Percentiles rank a stretch among this genome's conserved stretches.
phyloP scores from a whole-genome alignment of 108 stramenopile species.

The Discostella stelligeroides region DNA sequence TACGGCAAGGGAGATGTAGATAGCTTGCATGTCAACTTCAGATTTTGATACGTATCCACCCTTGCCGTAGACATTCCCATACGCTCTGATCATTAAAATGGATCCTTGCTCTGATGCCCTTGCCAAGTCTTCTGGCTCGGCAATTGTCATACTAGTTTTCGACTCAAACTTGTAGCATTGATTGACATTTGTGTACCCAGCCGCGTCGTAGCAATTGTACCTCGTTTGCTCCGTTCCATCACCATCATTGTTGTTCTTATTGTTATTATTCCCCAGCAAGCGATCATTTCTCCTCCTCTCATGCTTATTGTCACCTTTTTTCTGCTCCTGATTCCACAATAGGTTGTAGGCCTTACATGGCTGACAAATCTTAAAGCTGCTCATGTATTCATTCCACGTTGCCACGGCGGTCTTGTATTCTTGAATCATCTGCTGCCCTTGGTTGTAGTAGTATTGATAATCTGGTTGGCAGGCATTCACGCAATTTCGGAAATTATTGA shows the following conservation, averaged over 20 bases:
- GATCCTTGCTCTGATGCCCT: conserved; percentile 31
- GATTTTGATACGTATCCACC: too few relatives aligned
- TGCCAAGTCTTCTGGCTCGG: conserved; percentile 12
- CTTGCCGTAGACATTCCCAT: conserved; percentile 17
- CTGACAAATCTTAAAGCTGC: conserved; percentile 38
- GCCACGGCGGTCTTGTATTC: too few relatives aligned
- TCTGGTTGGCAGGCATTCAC: too few relatives aligned
- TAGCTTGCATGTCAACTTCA: too few relatives aligned
- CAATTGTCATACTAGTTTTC: conserved; percentile 20
- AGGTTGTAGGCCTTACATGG: conserved; percentile 42
- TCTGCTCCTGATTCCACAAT: neutral
- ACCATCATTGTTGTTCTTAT: conserved; percentile 33
- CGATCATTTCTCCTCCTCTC: conserved; percentile 9
- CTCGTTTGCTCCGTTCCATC: conserved; percentile 22
- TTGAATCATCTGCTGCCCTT: too few relatives aligned
- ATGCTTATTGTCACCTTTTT: neutral
- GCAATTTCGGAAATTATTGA: too few relatives aligned
- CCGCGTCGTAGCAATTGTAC: conserved; percentile 45
- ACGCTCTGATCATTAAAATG: conserved; percentile 21
- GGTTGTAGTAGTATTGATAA: too few relatives aligned
- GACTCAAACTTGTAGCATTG: conserved; percentile 48
- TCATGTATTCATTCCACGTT: conserved; percentile 39
- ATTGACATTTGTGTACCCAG: conserved; percentile 38
- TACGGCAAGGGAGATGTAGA: too few relatives aligned
- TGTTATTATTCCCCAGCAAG: too few relatives aligned